A percentile compares a stretch with the other conserved stretches of the same genome.
These are phyloP conservation scores for Chloromonas sp. DNA, from an alignment of 163 green algal species.

Conservation along the genomic window DNA sequence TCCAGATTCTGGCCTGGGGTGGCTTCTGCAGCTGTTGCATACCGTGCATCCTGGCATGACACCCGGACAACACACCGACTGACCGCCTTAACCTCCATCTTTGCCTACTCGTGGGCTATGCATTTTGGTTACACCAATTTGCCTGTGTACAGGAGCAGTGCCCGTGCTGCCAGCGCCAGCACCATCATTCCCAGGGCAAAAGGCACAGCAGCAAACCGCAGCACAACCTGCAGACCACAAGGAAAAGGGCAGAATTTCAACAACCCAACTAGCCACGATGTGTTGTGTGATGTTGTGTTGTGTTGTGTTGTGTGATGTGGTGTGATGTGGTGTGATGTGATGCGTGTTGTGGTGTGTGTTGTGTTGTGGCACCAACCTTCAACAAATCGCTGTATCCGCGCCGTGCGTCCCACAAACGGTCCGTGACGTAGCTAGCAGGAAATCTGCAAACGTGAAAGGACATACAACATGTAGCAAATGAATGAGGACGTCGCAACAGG, in stretches of 20 bases:
- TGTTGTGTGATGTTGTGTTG: no score
- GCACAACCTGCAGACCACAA: neutral
- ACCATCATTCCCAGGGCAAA: neutral
- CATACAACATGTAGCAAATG: neutral
- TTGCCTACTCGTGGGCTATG: no score
- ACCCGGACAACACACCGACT: no score
- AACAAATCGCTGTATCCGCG: conserved; percentile 6
- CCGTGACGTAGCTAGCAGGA: neutral
- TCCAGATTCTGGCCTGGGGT: no score
- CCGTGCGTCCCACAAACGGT: neutral
- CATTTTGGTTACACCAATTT: no score
- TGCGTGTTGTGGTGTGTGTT: neutral
- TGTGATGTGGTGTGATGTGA: no score
- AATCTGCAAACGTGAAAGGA: neutral
- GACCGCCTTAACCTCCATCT: no score
- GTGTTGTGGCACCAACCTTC: neutral
- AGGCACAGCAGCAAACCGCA: neutral
- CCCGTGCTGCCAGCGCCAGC: neutral
- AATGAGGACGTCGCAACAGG: no score
- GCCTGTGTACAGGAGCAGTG: neutral
- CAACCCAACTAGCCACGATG: neutral
- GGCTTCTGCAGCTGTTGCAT: no score
- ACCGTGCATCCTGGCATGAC: no score
- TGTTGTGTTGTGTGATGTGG: no score
- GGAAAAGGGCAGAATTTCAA: neutral